Base-by-base conservation (phyloP, 1,284 basidiomycete species). In the Rhodofomes roseus region DNA sequence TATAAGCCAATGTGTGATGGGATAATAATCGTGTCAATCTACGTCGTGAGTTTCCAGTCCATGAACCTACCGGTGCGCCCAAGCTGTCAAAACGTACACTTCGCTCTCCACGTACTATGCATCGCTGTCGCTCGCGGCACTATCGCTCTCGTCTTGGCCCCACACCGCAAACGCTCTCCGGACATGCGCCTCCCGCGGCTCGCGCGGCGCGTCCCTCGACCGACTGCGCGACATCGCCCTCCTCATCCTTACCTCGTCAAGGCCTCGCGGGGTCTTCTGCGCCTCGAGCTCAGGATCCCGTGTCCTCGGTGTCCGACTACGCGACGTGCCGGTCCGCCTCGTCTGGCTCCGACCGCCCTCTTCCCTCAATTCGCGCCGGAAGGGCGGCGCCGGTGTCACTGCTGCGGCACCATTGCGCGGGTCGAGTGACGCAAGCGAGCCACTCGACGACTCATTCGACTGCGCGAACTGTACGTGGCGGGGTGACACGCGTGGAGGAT, bases 81-180 rank as follows among this genome's bases (percentile, higher is more conserved):
- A 18, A 39, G 16, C 37, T 14, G 37, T 39, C 37, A 12, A 39
- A 14, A 6, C 37, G 4, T 18, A 36, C 34, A 36, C 34, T 12
- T 36, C 7, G 7, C 6, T 18, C 37, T 3, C 16, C 7, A 12
- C 37, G 7, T 22, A 11, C 43, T 51, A 57, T 41, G 63, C 61
- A 62, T 90, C 89, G 61, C 80, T 86, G 67, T 91, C 89, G 63
- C 89, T 92, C 20, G 89, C 80, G 66, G 86, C 87, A 68, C 89
- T 91, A 66, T 94, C 93, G 58, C 90, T 93, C 72, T 95, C 93
- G 70, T 95, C 93, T 53, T 91, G 87, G 1, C 91, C 92, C 84
- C 86, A 90, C 20, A 90, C 90, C 57, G 89, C 87, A 67, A 93
- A 92, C 40, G 90, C 89, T 29, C 85, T 76, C 53, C 79, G 81